These are phyloP conservation scores for Sporothrix brunneoviolacea DNA, from an alignment of 2,329 filamentous ascomycete species.

Conservation along the genomic window DNA sequence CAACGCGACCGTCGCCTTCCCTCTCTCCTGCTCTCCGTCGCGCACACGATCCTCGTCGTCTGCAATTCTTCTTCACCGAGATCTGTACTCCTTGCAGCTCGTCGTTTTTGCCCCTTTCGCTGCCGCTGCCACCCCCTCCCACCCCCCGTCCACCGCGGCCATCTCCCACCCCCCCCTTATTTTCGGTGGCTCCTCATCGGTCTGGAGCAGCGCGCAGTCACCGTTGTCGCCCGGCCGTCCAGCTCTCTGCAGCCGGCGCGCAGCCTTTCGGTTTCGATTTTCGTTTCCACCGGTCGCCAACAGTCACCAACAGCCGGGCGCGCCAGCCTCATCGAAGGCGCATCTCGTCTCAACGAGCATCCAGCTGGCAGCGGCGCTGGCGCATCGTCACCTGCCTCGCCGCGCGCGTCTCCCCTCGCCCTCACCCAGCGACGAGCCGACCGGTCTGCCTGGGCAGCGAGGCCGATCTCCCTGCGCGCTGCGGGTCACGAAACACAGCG, in stretches of 20 bases:
- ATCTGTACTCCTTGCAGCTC: slow-evolving; percentile 1
- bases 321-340: not conserved
- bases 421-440: not conserved
- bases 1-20: not conserved
- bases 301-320: not conserved
- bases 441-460: slow-evolving; percentile 1
- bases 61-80: slow-evolving; percentile 8
- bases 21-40: not conserved
- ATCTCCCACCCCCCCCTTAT: not conserved
- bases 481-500: slow-evolving; percentile 2
- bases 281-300: not conserved
- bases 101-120: not conserved
- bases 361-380: too few relatives aligned
- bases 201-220: not conserved
- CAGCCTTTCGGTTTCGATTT: not conserved
- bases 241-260: not conserved
- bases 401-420: not conserved
- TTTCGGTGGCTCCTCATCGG: not conserved
- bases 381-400: not conserved
- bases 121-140: slow-evolving; percentile 1
- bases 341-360: not conserved
- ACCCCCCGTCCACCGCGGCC: not conserved
- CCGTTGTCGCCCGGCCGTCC: not conserved
- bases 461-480: not conserved
- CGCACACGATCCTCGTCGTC: slow-evolving; percentile 1